These are phyloP conservation scores for Xylaria arbuscula DNA, from an alignment of 2,329 filamentous ascomycete species.

Conservation along the genomic window DNA sequence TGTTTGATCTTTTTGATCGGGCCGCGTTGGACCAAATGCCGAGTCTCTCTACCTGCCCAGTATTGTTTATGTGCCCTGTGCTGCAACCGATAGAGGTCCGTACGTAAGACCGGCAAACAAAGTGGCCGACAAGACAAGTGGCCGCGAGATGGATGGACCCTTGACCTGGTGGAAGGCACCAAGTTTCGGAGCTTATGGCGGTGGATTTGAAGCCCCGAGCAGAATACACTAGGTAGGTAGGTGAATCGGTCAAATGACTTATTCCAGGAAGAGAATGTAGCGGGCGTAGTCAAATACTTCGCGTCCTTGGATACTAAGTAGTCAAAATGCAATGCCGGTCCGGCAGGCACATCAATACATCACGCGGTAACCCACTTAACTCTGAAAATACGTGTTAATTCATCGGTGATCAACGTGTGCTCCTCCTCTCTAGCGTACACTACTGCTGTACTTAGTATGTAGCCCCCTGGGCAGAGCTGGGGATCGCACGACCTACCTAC, in stretches of 20 bases:
- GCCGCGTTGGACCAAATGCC: not conserved
- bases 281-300: slow-evolving; percentile 2
- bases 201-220: slow-evolving; percentile 21
- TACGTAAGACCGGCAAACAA: slow-evolving; percentile 6
- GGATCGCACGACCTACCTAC: slow-evolving; percentile 44
- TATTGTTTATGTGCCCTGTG: slow-evolving; percentile 19
- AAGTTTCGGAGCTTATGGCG: slow-evolving; percentile 26
- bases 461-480: slow-evolving; percentile 29
- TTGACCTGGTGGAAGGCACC: slow-evolving; percentile 24
- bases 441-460: no score
- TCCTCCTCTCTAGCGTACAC: slow-evolving; percentile 12
- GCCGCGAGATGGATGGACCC: slow-evolving; percentile 21
- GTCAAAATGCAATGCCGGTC: slow-evolving; percentile 31
- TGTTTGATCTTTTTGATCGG: slow-evolving; percentile 13
- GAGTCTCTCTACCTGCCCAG: slow-evolving; percentile 1
- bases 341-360: slow-evolving; percentile 33
- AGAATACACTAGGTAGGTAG: slow-evolving; percentile 11
- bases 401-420: slow-evolving; percentile 30
- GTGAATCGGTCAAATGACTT: slow-evolving; percentile 35
- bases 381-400: slow-evolving; percentile 31
- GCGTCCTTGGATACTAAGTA: slow-evolving; percentile 7
- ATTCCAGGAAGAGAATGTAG: slow-evolving; percentile 13
- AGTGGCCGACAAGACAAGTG: slow-evolving; percentile 28
- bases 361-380: slow-evolving; percentile 35
- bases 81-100: not conserved